Evolutionary conservation across 2,329 filamentous ascomycete species (phyloP), one percentile per base, ranked within the genome.

Genomic region (Cadophora malorum): DNA sequence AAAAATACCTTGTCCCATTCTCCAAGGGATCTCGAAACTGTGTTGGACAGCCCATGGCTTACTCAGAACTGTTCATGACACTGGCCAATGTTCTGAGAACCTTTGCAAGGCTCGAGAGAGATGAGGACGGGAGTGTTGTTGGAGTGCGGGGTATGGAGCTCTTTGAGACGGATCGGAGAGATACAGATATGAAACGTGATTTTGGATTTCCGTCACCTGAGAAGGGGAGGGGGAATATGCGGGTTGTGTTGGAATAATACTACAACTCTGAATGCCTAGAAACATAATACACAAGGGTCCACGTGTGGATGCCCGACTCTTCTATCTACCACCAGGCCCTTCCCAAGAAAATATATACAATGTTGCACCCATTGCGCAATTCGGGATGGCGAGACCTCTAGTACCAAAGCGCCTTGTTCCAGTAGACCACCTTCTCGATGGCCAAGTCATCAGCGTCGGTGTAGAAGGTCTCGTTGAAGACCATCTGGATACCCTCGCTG

Each of bases 151-250:
- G 66, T 3, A 64, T 69, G 63, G 63, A 59, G 58, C 55, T 72
- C 52, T 70, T 23, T 56, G 65, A 70, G 38, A 70, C 70, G 19
- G 69, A 69, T 55, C 41, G 66, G 12, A 59, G 65, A 45, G 70
- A 72, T 67, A 64, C 61, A 47, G 69, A 70, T 61, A 55, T 70
- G 52, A 63, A 28, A 31, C 47, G 61, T 10, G 66, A 70, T 52
- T 55, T 63, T 33, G 69, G 69, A 19, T 65, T 70, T 64, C 64
- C 69, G 10, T 35, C 35, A 5, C 66, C 66, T 1, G 66, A 70
- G 61, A 68, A 59, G 16, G 69, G 69, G 4, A 67, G 69, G 33
- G 69, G 69, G 23, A 60, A 63, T 47, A 65, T 67, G 58, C 62
- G 67, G 47, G 16, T 68, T 55, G 31, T 66, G 6, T 10, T 68